Conservation (phyloP, 164 flowering plant species). For the Paratinospora sagittata region DNA sequence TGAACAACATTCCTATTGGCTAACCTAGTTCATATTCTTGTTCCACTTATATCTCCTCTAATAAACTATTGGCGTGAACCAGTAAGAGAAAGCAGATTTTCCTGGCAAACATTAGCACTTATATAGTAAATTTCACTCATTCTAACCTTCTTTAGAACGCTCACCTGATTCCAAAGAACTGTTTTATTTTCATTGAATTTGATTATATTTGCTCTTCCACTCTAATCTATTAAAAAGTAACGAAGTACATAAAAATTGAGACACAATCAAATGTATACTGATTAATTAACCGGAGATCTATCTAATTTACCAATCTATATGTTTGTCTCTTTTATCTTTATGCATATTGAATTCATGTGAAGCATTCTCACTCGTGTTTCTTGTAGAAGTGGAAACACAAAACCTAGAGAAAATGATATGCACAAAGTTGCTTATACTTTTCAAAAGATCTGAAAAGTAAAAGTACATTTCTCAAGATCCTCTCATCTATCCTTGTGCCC, state of each 20-base stretch:
- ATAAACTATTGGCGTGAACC: too few species aligned
- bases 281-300: neutral
- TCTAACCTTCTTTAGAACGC: too few species aligned
- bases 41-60: too few species aligned
- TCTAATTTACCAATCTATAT: neutral
- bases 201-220: neutral
- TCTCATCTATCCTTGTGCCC: conserved; percentile 31
- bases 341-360: neutral
- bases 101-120: too few species aligned
- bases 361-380: too few species aligned
- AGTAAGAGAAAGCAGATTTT: too few species aligned
- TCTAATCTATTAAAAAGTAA: neutral
- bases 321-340: neutral
- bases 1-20: too few species aligned
- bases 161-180: neutral
- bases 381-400: conserved; percentile 21
- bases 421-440: conserved; percentile 23
- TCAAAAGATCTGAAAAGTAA: conserved; percentile 30
- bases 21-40: too few species aligned
- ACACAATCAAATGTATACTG: neutral
- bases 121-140: too few species aligned
- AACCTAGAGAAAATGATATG: conserved; percentile 24
- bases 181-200: too few species aligned
- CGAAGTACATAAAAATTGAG: neutral
- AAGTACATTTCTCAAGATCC: conserved; percentile 29